Base-by-base conservation (phyloP, 2,329 filamentous ascomycete species). In the Paracoccidioides lutzii region DNA sequence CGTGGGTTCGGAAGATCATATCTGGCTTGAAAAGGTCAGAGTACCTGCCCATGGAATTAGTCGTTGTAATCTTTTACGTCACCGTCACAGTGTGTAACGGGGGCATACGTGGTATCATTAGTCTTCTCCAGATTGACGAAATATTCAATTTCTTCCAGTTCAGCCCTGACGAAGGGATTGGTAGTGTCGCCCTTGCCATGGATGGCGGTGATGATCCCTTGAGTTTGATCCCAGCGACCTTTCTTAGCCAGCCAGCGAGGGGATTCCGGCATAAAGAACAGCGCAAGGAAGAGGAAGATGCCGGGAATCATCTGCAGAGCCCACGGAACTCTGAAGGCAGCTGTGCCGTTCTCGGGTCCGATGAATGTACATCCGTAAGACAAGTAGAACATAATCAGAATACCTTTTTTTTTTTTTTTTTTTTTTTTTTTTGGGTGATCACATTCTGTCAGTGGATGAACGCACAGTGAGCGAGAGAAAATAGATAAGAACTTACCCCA, bases 1-100 rank as follows among this genome's bases (percentile, higher is more conserved):
- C 78, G 59, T 83, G 73, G 5, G 83, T 85, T 37, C 85, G 79
- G 71, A 87, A 84, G 66, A 88, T 75, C 81, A 87, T 87, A 12
- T 74, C 73, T 1, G 85, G 85, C 61, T 77, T 79, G 71, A 91
- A 78, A 0, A 93, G 77, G 65, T 90, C 86, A 1, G 82, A 61
- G 66, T 86, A 88, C 2, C 68, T 10, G 80, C 81, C 22, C 22
- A 15, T 87, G 88, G 78, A 12, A 81, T 73, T 64, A 87, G 85
- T 5, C 15, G 4, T 33, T 15, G 30, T 77, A 73, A n/a, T 81
- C 78, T 69, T 91, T 87, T 59, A 90, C 22, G 1, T 22, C 22
- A 22, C 1, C 22, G 85, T 50, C 87, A 82, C 62, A 84, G 79
- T 67, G 82, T 15, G 22, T 3, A 83, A 65, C 61, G 5, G 44